Percentiles rank a stretch among this genome's conserved stretches.
Evolutionary conservation across 148 eudicot species (phyloP).

Genomic region (Fagopyrum homotropicum): DNA sequence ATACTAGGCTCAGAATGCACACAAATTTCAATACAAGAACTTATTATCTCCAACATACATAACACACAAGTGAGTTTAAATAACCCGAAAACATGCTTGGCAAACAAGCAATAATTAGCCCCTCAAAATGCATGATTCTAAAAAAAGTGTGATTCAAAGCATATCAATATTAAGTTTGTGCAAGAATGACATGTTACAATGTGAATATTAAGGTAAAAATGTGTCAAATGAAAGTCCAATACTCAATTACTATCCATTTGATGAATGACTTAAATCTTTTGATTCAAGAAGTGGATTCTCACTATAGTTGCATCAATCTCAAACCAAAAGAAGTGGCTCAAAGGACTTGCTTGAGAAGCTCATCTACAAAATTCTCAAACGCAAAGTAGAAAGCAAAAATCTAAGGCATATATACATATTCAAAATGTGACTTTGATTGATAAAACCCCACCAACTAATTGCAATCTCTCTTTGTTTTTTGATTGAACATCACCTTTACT

Average conservation of each 20-base stretch:
- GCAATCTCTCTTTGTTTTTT: neutral
- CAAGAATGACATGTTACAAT: neutral
- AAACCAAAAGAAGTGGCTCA: constrained; percentile 4
- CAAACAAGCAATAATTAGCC: no score
- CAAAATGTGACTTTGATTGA: constrained; percentile 10
- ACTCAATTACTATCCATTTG: neutral
- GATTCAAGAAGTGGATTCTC: neutral
- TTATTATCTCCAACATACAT: no score
- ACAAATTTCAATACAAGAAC: no score
- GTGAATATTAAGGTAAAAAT: constrained; percentile 6
- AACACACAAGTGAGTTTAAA: no score
- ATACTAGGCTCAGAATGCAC: no score
- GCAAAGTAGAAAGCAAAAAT: neutral
- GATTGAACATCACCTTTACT: constrained; percentile 4
- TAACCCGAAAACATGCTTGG: no score
- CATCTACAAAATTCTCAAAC: neutral
- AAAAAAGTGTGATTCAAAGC: neutral
- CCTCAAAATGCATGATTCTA: no score
- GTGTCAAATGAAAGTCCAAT: neutral
- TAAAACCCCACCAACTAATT: constrained; percentile 10
- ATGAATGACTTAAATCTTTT: neutral
- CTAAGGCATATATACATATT: neutral
- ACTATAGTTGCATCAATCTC: neutral
- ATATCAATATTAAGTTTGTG: neutral
- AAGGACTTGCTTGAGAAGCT: neutral